phyloP scores from a whole-genome alignment of 2,329 filamentous ascomycete species.

The Cytospora chrysosperma region DNA sequence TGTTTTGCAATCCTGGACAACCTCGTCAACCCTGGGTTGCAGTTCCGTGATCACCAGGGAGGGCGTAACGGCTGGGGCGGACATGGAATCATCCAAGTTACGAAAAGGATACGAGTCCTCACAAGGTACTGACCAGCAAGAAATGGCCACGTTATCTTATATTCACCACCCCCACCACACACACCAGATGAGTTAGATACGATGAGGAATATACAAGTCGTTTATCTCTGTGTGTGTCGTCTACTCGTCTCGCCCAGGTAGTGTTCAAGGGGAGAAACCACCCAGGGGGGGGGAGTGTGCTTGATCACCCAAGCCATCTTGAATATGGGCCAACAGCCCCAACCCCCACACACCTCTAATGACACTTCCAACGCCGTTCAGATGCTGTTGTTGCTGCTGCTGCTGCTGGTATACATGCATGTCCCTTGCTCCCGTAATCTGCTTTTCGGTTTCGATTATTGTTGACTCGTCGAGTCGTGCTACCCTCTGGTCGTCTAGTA shows the following conservation, averaged over 20 bases:
- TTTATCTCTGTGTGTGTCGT: background rate
- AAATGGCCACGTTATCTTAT: background rate
- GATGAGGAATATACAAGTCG: background rate
- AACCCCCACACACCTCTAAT: background rate
- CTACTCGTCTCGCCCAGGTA: background rate
- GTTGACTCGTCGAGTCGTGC: slow-evolving; percentile 15
- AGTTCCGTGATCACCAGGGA: no score
- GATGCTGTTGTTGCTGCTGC: slow-evolving; percentile 22
- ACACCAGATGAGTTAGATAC: background rate
- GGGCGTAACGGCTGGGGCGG: no score
- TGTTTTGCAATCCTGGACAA: no score
- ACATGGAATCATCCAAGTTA: no score
- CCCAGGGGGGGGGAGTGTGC: background rate
- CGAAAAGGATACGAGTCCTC: no score
- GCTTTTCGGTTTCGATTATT: background rate
- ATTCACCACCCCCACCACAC: background rate
- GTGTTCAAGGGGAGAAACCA: no score
- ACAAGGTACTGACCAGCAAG: background rate
- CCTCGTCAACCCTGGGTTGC: no score
- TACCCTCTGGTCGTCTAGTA: slow-evolving; percentile 54
- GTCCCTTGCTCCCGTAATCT: slow-evolving; percentile 1
- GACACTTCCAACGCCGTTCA: slow-evolving; percentile 19
- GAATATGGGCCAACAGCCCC: background rate
- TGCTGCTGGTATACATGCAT: background rate
- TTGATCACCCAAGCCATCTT: background rate